phyloP scores from a whole-genome alignment of 2,329 filamentous ascomycete genomes.

The Leptographium lundbergii region DNA sequence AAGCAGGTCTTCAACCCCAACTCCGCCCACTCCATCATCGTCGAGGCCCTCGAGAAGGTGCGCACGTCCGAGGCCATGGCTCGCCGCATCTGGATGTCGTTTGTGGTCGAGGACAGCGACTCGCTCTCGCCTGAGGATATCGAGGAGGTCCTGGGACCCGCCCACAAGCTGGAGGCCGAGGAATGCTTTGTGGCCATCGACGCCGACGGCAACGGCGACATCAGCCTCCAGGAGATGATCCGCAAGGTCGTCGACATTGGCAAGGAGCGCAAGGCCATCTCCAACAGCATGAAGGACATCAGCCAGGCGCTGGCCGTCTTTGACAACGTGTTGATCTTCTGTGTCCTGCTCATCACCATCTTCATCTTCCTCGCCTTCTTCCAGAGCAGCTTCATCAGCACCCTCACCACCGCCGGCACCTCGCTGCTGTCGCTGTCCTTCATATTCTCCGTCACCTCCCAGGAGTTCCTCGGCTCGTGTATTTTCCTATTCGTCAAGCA shows the following conservation, averaged over 20 bases:
- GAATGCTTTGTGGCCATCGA: conserved; percentile 76
- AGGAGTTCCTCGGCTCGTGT: conserved; percentile 95
- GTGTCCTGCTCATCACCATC: conserved; percentile 68
- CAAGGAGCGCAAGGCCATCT: conserved; percentile 76
- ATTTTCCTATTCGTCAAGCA: conserved; percentile 99
- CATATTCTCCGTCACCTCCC: conserved; percentile 80
- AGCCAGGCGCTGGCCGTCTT: conserved; percentile 87
- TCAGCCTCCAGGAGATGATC: conserved; percentile 91
- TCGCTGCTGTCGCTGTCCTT: conserved; percentile 92
- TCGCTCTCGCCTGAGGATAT: conserved; percentile 71
- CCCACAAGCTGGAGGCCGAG: conserved; percentile 64
- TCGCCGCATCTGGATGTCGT: conserved; percentile 96
- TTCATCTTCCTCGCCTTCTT: conserved; percentile 87
- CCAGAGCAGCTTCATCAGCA: conserved; percentile 72
- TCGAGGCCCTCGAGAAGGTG: conserved; percentile 77
- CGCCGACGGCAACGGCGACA: conserved; percentile 80
- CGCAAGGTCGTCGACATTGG: conserved; percentile 74
- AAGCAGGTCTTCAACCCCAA: conserved; percentile 92
- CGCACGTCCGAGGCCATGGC: conserved; percentile 81
- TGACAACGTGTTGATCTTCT: conserved; percentile 70
- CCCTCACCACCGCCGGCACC: conserved; percentile 80
- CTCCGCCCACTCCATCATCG: conserved; percentile 77
- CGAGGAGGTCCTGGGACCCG: conserved; percentile 69
- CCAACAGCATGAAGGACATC: conserved; percentile 93
- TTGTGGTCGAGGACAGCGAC: conserved; percentile 81